These are phyloP conservation scores for Aspergillus tamarii DNA, from an alignment of 2,329 filamentous ascomycete species.

Conservation along the genomic window DNA sequence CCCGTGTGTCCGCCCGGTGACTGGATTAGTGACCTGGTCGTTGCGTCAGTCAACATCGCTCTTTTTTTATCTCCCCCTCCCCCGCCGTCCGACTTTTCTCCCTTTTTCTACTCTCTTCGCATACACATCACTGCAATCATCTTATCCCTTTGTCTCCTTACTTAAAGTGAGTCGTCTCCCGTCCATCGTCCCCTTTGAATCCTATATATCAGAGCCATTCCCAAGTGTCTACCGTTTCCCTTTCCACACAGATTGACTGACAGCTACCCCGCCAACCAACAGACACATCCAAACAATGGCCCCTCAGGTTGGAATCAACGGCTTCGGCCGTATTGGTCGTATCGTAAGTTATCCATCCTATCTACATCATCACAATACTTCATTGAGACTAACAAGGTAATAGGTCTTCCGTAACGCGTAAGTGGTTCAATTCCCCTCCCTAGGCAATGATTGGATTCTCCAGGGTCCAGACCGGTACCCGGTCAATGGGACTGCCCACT, in stretches of 20 bases:
- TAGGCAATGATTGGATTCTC: neutral
- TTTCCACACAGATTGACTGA: constrained; percentile 25
- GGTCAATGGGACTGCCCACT: neutral
- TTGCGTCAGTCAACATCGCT: constrained; percentile 38
- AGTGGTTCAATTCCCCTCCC: constrained; percentile 40
- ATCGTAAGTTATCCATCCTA: constrained; percentile 59
- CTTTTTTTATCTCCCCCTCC: constrained; percentile 34
- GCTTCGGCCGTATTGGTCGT: constrained; percentile 98
- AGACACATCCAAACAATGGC: constrained; percentile 37
- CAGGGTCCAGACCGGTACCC: neutral
- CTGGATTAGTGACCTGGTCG: constrained; percentile 30
- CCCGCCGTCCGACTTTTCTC: constrained; percentile 29
- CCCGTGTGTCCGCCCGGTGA: constrained; percentile 36
- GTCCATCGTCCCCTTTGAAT: neutral
- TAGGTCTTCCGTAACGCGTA: constrained; percentile 93
- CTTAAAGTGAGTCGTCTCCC: constrained; percentile 20
- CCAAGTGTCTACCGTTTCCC: constrained; percentile 6
- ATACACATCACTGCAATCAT: constrained; percentile 9
- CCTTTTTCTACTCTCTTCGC: constrained; percentile 22
- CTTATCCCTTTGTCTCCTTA: constrained; percentile 10
- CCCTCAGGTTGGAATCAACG: constrained; percentile 85
- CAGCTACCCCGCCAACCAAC: constrained; percentile 30
- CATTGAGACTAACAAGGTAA: constrained; percentile 27
- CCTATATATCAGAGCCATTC: neutral
- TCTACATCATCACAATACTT: neutral